phyloP scores from a whole-genome alignment of 495 filamentous ascomycete genomes.

The Glonium stellatum region DNA sequence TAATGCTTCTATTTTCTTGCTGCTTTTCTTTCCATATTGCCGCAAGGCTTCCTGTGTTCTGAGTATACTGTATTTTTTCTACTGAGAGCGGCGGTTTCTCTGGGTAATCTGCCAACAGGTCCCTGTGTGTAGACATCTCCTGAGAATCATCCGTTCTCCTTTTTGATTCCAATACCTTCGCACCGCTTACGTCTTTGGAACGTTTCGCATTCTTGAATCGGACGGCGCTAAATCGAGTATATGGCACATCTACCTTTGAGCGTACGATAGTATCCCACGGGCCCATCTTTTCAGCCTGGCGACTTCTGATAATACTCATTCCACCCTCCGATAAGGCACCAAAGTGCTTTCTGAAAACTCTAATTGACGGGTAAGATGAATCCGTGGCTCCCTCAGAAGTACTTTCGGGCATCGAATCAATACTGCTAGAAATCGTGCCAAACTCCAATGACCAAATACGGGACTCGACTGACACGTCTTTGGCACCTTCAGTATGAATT shows the following conservation, averaged over 20 bases:
- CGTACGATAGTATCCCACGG: neutral
- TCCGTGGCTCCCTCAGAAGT: constrained; percentile 4
- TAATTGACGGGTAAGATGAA: neutral
- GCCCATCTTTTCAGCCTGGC: neutral
- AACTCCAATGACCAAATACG: neutral
- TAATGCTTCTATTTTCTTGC: too few species aligned
- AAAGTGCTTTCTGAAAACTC: constrained; percentile 15
- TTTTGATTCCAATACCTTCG: too few species aligned
- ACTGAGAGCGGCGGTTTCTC: too few species aligned
- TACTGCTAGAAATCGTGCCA: constrained; percentile 20
- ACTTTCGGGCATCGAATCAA: constrained; percentile 4
- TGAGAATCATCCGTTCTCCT: too few species aligned
- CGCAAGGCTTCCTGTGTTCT: too few species aligned
- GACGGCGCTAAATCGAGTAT: constrained; percentile 14
- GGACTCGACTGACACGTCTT: neutral
- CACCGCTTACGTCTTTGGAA: neutral
- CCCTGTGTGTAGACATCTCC: too few species aligned
- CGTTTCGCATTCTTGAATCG: neutral
- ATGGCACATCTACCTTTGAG: constrained; percentile 24
- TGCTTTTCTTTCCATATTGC: too few species aligned
- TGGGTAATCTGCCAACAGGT: too few species aligned
- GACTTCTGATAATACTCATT: constrained; percentile 6
- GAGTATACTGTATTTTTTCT: too few species aligned
- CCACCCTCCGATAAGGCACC: constrained; percentile 23
- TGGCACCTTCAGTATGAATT: neutral